Conservation (phyloP, 108 stramenopile species). For the Fistulifera solaris region DNA sequence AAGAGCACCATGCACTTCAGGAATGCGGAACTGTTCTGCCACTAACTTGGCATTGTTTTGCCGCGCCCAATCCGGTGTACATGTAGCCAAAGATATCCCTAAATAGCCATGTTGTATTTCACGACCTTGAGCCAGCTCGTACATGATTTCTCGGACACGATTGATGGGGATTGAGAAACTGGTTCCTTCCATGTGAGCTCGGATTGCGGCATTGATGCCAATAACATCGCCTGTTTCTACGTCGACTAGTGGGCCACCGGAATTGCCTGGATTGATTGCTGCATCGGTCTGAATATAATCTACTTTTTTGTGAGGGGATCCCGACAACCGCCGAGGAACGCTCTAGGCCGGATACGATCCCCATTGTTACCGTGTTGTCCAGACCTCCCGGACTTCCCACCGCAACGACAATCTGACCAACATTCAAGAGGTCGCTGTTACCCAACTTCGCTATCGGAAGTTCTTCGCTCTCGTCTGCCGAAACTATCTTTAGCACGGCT, state of each 20-base stretch:
- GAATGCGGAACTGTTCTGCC: constrained; percentile 12
- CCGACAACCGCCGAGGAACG: constrained; percentile 80
- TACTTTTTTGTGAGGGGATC: constrained; percentile 73
- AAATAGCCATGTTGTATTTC: constrained; percentile 78
- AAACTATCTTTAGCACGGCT: constrained; percentile 78
- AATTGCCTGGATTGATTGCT: constrained; percentile 62
- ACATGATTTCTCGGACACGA: constrained; percentile 59
- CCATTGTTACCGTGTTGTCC: constrained; percentile 87
- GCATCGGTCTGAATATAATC: constrained; percentile 89
- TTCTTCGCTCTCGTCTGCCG: constrained; percentile 12
- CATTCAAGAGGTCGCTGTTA: constrained; percentile 61
- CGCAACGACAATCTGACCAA: constrained; percentile 76
- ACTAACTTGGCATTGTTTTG: constrained; percentile 41
- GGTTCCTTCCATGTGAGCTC: constrained; percentile 86
- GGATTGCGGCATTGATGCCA: constrained; percentile 86
- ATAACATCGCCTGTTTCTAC: constrained; percentile 72
- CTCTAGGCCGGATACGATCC: constrained; percentile 72
- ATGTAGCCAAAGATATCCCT: constrained; percentile 43
- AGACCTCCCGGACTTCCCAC: constrained; percentile 81
- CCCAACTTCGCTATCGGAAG: constrained; percentile 74
- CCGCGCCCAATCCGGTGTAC: constrained; percentile 62
- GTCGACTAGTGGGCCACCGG: constrained; percentile 83
- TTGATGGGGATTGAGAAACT: constrained; percentile 87
- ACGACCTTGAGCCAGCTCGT: constrained; percentile 54
- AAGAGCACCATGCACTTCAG: constrained; percentile 70